Evolutionary conservation across 345 rosid species (phyloP).

Genomic region (Dipteronia sinensis): DNA sequence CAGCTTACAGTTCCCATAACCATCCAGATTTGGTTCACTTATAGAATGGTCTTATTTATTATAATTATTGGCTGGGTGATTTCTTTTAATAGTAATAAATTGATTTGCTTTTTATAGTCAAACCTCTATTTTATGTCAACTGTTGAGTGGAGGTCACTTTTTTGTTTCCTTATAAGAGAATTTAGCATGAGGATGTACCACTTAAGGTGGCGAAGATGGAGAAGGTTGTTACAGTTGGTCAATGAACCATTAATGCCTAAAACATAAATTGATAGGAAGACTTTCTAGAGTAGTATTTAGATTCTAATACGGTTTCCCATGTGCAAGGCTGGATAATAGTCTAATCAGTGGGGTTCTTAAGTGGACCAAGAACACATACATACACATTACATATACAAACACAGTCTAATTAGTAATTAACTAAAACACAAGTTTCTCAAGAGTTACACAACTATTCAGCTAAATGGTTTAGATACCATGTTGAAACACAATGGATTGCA

Average conservation of each 20-base stretch:
- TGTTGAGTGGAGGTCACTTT: neutral
- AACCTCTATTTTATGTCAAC: neutral
- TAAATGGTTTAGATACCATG: too few species aligned
- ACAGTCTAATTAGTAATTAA: too few species aligned
- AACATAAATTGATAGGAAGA: neutral
- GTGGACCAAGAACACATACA: neutral
- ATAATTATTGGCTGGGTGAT: neutral
- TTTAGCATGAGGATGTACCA: neutral
- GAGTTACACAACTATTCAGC: too few species aligned
- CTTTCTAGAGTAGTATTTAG: neutral
- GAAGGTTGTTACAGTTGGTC: neutral
- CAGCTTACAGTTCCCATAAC: constrained; percentile 45
- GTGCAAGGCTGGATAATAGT: neutral
- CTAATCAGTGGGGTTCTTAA: neutral
- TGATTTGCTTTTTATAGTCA: neutral
- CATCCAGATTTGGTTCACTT: constrained; percentile 47
- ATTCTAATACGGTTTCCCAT: neutral
- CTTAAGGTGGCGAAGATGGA: neutral
- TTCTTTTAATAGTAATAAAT: constrained; percentile 6
- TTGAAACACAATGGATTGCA: too few species aligned
- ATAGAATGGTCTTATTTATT: neutral
- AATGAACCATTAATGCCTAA: neutral
- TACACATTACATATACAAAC: too few species aligned
- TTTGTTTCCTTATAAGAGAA: neutral
- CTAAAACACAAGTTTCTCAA: too few species aligned